Evolutionary conservation across 2,329 filamentous ascomycete genomes (phyloP).

Genomic region (Basipetospora sp.): DNA sequence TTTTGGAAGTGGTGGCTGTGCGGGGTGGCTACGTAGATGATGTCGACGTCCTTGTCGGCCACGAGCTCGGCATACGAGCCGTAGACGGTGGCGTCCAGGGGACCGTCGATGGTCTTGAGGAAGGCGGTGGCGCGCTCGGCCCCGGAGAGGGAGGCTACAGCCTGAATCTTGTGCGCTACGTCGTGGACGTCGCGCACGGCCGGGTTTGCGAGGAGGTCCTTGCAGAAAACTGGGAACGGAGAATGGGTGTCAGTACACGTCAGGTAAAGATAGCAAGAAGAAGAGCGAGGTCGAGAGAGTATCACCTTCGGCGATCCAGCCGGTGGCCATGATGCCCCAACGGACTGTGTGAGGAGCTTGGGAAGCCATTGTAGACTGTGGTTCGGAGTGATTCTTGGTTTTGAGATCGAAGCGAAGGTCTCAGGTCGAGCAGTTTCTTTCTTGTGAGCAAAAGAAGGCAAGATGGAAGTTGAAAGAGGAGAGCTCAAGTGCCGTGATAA

Average conservation of each 20-base stretch:
- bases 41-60: constrained; percentile 62
- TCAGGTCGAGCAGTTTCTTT: no score
- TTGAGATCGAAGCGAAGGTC: no score
- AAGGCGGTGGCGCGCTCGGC: constrained; percentile 56
- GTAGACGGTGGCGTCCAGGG: constrained; percentile 54
- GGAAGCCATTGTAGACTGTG: background rate
- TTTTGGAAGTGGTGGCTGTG: constrained; percentile 92
- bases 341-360: constrained; percentile 30
- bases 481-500: no score
- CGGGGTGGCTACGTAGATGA: constrained; percentile 78
- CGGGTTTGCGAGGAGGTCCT: constrained; percentile 66
- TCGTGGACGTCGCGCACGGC: constrained; percentile 53
- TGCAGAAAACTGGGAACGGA: constrained; percentile 42
- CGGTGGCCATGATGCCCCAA: constrained; percentile 49
- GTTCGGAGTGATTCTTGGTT: no score
- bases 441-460: no score
- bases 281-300: no score
- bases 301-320: constrained; percentile 40
- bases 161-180: constrained; percentile 61
- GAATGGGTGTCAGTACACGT: no score
- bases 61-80: constrained; percentile 73
- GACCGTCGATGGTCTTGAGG: constrained; percentile 55
- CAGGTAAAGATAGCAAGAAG: no score
- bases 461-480: no score
- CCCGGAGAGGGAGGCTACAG: constrained; percentile 66